A percentile compares a stretch with the other conserved stretches of the same genome.
Evolutionary conservation across 2,329 filamentous ascomycete genomes (phyloP).

Genomic region (Sclerotinia minor): DNA sequence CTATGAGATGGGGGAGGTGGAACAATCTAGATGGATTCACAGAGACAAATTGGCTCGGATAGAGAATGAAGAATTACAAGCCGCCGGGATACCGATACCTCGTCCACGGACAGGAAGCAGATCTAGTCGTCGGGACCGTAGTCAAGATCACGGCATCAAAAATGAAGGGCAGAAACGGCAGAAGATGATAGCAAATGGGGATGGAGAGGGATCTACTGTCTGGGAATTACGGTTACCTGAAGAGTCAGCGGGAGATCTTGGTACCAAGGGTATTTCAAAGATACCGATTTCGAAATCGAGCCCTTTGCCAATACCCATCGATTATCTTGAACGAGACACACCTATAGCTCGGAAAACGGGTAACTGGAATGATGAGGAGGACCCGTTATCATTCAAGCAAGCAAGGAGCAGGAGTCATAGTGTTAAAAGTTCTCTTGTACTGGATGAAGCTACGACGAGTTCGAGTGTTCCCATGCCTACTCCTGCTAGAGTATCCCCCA

Average conservation of each 20-base stretch:
- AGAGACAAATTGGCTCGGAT: constrained; percentile 80
- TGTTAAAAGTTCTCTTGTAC: constrained; percentile 47
- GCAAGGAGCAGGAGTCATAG: constrained; percentile 71
- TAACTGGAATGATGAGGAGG: constrained; percentile 55
- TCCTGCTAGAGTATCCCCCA: constrained; percentile 37
- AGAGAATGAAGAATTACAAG: constrained; percentile 77
- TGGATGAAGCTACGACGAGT: constrained; percentile 53
- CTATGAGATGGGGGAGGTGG: constrained; percentile 47
- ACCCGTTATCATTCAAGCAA: constrained; percentile 60
- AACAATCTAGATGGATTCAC: constrained; percentile 80
- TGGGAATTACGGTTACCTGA: constrained; percentile 78
- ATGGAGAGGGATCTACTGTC: constrained; percentile 47
- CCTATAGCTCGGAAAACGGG: constrained; percentile 63
- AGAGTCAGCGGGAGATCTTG: constrained; percentile 67
- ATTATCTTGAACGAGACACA: constrained; percentile 72
- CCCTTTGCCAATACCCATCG: constrained; percentile 70
- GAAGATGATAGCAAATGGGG: constrained; percentile 44
- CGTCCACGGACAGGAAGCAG: constrained; percentile 54
- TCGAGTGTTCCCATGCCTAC: constrained; percentile 31
- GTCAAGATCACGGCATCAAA: constrained; percentile 38
- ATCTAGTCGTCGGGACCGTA: constrained; percentile 46
- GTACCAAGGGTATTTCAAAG: constrained; percentile 66
- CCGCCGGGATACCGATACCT: constrained; percentile 68
- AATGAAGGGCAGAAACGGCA: constrained; percentile 46
- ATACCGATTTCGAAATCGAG: constrained; percentile 85